Evolutionary conservation across 2,329 filamentous ascomycete genomes (phyloP), one percentile per base, ranked within the genome.

Genomic region (Microsporum ferrugineum): DNA sequence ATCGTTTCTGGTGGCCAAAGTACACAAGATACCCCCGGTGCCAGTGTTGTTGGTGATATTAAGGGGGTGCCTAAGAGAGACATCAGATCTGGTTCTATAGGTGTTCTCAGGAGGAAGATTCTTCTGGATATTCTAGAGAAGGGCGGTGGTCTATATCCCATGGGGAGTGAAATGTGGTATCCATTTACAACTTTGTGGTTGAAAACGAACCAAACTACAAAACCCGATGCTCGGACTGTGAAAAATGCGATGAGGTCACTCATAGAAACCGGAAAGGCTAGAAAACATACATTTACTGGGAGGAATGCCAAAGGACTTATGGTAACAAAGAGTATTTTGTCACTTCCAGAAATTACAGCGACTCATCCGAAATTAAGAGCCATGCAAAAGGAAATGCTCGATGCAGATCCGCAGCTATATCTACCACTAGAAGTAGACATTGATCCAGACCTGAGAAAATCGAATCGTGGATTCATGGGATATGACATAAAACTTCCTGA

Each of bases 181-280:
- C 79, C 82, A 6, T 84, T 83, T 64, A 71, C 75, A 12, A 77
- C 77, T 2, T 71, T 77, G 14, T 86, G 83, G 82, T 72, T 77
- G 58, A 77, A 74, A 63, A 66, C 71, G 6, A 77, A 76, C 12
- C 69, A 75, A 62, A 69, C 75, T 47, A 74, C 75, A 61, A 75
- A 68, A 57, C 82, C 82, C 0, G 80, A 84, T 64, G 72, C 76
- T 39, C 75, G 78, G 41, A 84, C 82, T 1, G 69, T 85, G 34
- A 77, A 75, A 33, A 74, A 73, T 12, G 72, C 79, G 1, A 70
- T 84, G 57, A 80, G 79, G 62, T 69, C 74, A 23, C 70, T 85
- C 63, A 71, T 82, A 41, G 74, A 77, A 43, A 70, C 74, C 23
- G 78, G 79, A 8, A 80, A 78, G 60, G 69, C 86, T 45, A 79